phyloP scores from a whole-genome alignment of 179 eudicot genomes.

The Corrigiola litoralis region DNA sequence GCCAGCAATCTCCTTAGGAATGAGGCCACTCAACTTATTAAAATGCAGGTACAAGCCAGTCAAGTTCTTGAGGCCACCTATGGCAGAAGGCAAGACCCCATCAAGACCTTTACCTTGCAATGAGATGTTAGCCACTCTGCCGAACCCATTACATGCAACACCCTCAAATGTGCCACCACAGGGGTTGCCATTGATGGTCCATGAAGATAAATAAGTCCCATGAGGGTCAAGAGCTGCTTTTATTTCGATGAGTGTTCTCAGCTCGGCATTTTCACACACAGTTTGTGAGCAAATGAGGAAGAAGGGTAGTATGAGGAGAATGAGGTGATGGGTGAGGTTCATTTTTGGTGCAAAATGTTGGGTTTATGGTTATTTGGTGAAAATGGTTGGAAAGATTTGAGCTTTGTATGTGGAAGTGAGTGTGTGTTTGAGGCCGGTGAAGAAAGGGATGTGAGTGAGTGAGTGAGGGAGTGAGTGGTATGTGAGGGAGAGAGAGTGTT shows the following conservation, averaged over 20 bases:
- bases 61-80: constrained; percentile 63
- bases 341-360: constrained; percentile 4
- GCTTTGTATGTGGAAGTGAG: background rate
- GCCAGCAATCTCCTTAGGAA: constrained; percentile 60
- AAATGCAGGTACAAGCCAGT: constrained; percentile 81
- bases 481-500: background rate
- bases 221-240: constrained; percentile 72
- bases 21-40: constrained; percentile 52
- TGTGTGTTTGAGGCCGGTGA: background rate
- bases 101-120: constrained; percentile 73
- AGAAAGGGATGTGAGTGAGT: background rate
- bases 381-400: constrained; percentile 6
- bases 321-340: constrained; percentile 6
- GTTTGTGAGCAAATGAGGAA: constrained; percentile 23
- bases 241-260: constrained; percentile 39
- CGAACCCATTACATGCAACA: constrained; percentile 54
- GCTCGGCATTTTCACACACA: constrained; percentile 36
- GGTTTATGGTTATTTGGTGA: constrained; percentile 5
- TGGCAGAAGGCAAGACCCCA: constrained; percentile 59
- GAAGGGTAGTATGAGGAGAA: constrained; percentile 9
- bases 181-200: constrained; percentile 49
- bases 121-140: constrained; percentile 73
- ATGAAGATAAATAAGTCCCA: constrained; percentile 47
- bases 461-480: background rate
- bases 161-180: constrained; percentile 64